A percentile compares a stretch with the other conserved stretches of the same genome.
Conservation (phyloP, 352 stramenopile genomes). For the Globisporangium ultimum region DNA sequence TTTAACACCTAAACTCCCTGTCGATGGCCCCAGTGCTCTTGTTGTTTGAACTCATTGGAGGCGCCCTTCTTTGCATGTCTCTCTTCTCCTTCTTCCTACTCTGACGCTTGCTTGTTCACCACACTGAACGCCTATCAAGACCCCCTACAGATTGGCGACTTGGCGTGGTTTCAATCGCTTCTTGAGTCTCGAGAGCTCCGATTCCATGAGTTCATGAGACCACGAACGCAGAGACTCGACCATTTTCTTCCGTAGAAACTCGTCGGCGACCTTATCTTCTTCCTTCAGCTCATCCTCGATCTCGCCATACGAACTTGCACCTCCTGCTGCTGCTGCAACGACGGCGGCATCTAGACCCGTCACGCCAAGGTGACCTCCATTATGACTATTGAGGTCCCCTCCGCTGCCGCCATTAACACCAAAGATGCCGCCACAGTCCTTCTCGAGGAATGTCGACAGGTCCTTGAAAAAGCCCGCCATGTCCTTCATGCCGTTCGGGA, state of each 20-base stretch:
- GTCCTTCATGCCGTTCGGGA: conserved; percentile 73
- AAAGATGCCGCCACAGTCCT: conserved; percentile 35
- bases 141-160: conserved; percentile 41
- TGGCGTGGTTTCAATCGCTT: conserved; percentile 63
- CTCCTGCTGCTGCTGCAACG: not conserved
- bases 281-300: conserved; percentile 38
- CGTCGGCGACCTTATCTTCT: conserved; percentile 35
- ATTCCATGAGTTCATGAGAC: conserved; percentile 71
- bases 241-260: conserved; percentile 77
- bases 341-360: conserved; percentile 15
- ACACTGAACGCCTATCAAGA: not conserved
- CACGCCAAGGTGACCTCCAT: conserved; percentile 3
- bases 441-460: conserved; percentile 66
- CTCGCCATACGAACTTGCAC: conserved; percentile 28
- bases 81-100: not conserved
- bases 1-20: too few relatives aligned
- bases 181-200: conserved; percentile 67
- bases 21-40: too few relatives aligned
- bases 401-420: not conserved
- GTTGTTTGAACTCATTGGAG: too few relatives aligned
- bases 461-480: conserved; percentile 76
- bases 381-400: not conserved
- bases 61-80: too few relatives aligned
- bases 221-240: conserved; percentile 59
- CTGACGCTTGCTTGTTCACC: not conserved